Evolutionary conservation across 768 basidiomycete species (phyloP), one percentile per base, ranked within the genome.

Genomic region (Calocera viscosa): DNA sequence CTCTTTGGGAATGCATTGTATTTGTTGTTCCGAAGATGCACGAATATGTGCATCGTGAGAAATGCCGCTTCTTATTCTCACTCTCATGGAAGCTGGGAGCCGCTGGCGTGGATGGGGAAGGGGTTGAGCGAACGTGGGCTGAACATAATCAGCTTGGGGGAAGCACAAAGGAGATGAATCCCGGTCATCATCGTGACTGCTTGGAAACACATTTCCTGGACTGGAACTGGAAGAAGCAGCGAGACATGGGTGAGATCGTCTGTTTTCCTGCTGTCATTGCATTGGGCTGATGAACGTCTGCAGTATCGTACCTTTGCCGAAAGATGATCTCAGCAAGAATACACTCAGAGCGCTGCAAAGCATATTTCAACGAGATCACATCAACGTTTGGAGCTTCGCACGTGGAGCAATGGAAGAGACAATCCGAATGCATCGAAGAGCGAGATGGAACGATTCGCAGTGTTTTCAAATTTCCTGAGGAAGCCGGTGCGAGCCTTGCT

Each of bases 21-120:
- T 43, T 33, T 41, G 64, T 34, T 28, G 34, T 72, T 0, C 71
- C 71, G 0, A 72, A 72, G 43, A 53, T 72, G 19, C 72, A 72
- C 28, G 65, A 69, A n/a, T 40, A 71, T 1, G 73, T 73, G 0
- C 75, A 74, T 67, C 64, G 68, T n/a, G 33, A 63, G 1, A 63
- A 22, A 0, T 74, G 74, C 43, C 69, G 68, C 28, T 47, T 35
- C 5, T 3, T 43, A 3, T 76, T 60, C 63, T 72, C 72, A 0
- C 71, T 71, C 0, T 70, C 72, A 1, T 77, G 74, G 40, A 69
- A 32, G 1, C 12, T 24, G 1, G 12, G 63, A 19, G 70, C 69
- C 0, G 73, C 73, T 0, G 73, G 75, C 34, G 74, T 74, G 43
- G 69, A 74, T 67, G 76, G 76, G 0, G 75, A 78, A 69, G 72